A percentile compares a stretch with the other conserved stretches of the same genome.
Evolutionary conservation across 2,329 filamentous ascomycete species (phyloP).

Genomic region (Biscogniauxia mediterranea): DNA sequence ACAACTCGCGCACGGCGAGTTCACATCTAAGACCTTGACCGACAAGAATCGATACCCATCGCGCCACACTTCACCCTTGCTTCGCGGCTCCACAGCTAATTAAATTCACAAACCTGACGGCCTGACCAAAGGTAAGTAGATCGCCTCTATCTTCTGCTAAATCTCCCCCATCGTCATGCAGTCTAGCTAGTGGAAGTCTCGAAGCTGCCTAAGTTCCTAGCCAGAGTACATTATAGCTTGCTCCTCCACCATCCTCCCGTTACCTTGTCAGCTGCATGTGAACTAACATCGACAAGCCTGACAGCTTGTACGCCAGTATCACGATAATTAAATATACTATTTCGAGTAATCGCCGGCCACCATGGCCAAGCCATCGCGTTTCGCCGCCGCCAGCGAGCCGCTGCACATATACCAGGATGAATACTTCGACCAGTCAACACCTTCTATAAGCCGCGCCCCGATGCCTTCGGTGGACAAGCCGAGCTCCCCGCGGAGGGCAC

Average conservation of each 20-base stretch:
- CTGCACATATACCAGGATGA: constrained; percentile 54
- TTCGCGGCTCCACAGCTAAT: constrained; percentile 34
- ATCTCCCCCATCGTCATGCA: constrained; percentile 22
- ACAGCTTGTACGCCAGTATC: constrained; percentile 3
- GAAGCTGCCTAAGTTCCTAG: constrained; percentile 6
- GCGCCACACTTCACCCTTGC: constrained; percentile 32
- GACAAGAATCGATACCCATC: constrained; percentile 20
- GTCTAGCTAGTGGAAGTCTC: constrained; percentile 9
- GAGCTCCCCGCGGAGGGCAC: constrained; percentile 42
- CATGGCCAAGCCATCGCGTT: constrained; percentile 54
- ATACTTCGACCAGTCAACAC: constrained; percentile 43
- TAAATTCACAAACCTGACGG: constrained; percentile 22
- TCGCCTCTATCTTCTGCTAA: constrained; percentile 20
- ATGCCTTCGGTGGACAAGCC: constrained; percentile 52
- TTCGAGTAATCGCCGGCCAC: constrained; percentile 34
- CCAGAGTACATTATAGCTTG: constrained; percentile 14
- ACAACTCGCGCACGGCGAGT: constrained; percentile 17
- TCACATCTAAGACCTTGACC: constrained; percentile 18
- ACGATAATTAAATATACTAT: constrained; percentile 12
- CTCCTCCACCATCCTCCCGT: constrained; percentile 2
- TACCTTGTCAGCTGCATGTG: constrained; percentile 2
- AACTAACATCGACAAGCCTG: constrained; percentile 5
- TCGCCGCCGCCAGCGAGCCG: constrained; percentile 45
- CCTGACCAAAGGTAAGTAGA: constrained; percentile 27
- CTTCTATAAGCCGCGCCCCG: constrained; percentile 55